Evolutionary conservation across 2,329 filamentous ascomycete species (phyloP), one percentile per base, ranked within the genome.

Genomic region (Oidium heveae): DNA sequence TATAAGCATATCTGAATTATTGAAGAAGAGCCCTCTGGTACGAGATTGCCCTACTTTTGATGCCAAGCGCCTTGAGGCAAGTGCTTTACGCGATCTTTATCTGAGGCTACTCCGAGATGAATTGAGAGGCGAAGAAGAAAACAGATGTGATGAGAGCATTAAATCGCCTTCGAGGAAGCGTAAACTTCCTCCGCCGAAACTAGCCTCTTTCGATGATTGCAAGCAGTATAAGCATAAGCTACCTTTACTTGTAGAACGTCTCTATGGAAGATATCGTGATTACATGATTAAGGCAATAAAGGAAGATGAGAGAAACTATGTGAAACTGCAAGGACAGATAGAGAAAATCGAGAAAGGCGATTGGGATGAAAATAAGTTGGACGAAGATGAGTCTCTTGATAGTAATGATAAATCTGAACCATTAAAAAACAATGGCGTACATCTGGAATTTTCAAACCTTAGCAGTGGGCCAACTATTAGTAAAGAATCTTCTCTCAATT

Each of bases 11-110:
- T 87, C 86, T 56, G 75, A 83, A 59, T 70, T 81, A 57, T 76
- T 96, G 58, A 81, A 76, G 67, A 79, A 74, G 63, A 87, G 93
- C 66, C 71, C 76, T 18, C 72, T 86, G 58, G 73, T 96, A 65
- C 80, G 76, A 61, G 74, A 80, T 62, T 79, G 80, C 67, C 72
- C 72, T 47, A 74, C 74, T 36, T 94, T 83, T 69, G 82, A 94
- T 71, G 73, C 76, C 60, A 70, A 73, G 61, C 79, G 88, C 58
- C 70, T 96, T 65, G 82, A 73, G 51, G 79, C 87, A 8, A 84
- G 88, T 67, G 77, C 86, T 46, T 71, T 96, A 60, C 79, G 84
- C 67, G 76, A 82, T 63, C 74, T 91, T 54, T 95, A 93, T 66
- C 70, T 87, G 60, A 74, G 77, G 56, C 70, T 94, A 56, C 68